Evolutionary conservation across 148 eudicot genomes (phyloP).

Genomic region (Rhododendron ferrugineum): DNA sequence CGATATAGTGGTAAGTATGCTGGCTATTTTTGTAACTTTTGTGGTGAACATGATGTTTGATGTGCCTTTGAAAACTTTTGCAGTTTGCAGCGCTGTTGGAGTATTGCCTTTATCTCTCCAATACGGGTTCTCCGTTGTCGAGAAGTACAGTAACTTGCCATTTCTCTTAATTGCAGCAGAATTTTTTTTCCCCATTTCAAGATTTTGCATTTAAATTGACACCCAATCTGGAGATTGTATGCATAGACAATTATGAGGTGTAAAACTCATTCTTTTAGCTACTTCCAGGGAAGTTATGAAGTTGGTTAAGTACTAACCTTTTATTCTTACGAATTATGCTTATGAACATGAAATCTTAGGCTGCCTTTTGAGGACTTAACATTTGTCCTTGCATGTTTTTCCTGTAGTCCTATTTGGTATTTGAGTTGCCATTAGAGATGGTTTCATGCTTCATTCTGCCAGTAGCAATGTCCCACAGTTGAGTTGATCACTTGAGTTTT

Average conservation of each 20-base stretch:
- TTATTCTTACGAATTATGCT: neutral
- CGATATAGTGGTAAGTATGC: slow-evolving; percentile 83
- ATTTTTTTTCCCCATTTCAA: neutral
- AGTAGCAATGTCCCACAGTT: neutral
- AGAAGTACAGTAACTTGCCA: slow-evolving; percentile 53
- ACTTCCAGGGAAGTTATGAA: neutral
- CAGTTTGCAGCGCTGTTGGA: slow-evolving; percentile 99
- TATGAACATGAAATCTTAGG: neutral
- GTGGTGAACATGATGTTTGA: neutral
- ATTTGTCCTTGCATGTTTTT: neutral
- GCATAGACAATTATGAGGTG: neutral
- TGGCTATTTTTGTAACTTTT: slow-evolving; percentile 2
- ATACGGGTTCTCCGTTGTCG: slow-evolving; percentile 84
- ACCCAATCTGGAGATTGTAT: neutral
- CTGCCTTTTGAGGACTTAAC: neutral
- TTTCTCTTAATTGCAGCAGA: slow-evolving; percentile 7
- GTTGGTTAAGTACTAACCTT: neutral
- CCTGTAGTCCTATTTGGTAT: neutral
- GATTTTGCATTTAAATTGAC: neutral
- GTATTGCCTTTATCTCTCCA: slow-evolving; percentile 92
- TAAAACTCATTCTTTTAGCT: neutral
- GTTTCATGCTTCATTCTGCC: neutral
- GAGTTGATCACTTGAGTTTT: neutral
- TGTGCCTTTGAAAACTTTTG: slow-evolving; percentile 17
- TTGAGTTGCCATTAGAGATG: neutral